These are phyloP conservation scores for Dionaea muscipula DNA, from an alignment of 179 eudicot genomes.

Conservation along the genomic window DNA sequence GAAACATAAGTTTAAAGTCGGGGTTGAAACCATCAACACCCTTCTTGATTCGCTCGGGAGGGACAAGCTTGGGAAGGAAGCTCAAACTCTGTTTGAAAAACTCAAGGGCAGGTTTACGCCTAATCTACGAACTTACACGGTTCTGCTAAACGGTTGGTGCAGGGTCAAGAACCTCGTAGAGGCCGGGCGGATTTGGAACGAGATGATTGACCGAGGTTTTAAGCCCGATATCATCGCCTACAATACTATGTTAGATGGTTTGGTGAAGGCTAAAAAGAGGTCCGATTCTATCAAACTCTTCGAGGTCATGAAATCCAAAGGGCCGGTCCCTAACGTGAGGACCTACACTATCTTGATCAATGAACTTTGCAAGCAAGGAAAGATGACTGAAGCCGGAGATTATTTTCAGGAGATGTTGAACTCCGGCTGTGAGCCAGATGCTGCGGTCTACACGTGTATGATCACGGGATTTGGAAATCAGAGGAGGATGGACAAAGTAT, in stretches of 20 bases:
- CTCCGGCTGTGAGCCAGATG: constrained; percentile 60
- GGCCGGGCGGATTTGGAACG: constrained; percentile 80
- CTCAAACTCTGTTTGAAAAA: constrained; percentile 51
- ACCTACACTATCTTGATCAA: constrained; percentile 66
- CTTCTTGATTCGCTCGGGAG: constrained; percentile 62
- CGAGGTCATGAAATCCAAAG: constrained; percentile 74
- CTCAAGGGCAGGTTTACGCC: constrained; percentile 55
- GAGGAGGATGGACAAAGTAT: constrained; percentile 66
- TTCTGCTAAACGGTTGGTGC: constrained; percentile 81
- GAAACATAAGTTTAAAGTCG: constrained; percentile 46
- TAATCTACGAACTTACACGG: constrained; percentile 42
- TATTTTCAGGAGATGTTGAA: constrained; percentile 57
- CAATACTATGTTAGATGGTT: constrained; percentile 70
- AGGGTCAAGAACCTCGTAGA: constrained; percentile 63
- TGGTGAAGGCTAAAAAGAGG: constrained; percentile 48
- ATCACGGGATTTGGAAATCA: constrained; percentile 69
- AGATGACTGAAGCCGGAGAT: constrained; percentile 51
- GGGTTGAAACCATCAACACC: constrained; percentile 55
- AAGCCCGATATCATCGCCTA: constrained; percentile 71
- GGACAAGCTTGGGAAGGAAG: constrained; percentile 77
- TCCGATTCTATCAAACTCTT: constrained; percentile 75
- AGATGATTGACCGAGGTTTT: constrained; percentile 46
- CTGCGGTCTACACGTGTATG: constrained; percentile 78
- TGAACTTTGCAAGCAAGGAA: constrained; percentile 60
- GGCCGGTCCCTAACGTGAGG: constrained; percentile 64